Conservation (phyloP, 116 monocot species). For the Thalassia testudinum region DNA sequence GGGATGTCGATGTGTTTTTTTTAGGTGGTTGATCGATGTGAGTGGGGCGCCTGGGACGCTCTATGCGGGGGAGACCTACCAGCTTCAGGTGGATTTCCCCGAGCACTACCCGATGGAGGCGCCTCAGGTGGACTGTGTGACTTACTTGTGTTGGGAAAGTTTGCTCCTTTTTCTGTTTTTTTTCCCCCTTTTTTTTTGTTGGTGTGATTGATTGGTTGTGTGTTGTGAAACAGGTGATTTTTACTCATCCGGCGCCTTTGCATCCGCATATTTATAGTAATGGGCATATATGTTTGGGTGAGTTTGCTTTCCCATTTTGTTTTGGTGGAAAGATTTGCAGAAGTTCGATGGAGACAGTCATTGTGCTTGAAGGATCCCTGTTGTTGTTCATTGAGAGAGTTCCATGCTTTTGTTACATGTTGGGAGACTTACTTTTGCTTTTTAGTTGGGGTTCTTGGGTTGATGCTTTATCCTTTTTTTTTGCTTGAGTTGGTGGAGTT, state of each 20-base stretch:
- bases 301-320: too few species aligned
- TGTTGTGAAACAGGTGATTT: conserved; percentile 38
- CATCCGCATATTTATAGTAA: conserved; percentile 85
- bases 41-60: conserved; percentile 72
- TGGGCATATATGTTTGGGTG: conserved; percentile 84
- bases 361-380: too few species aligned
- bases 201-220: not conserved
- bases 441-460: too few species aligned
- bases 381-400: too few species aligned
- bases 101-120: conserved; percentile 99
- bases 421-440: too few species aligned
- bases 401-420: too few species aligned
- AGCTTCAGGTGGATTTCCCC: conserved; percentile 95
- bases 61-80: conserved; percentile 74
- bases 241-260: conserved; percentile 51
- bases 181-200: not conserved
- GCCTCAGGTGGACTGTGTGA: conserved; percentile 45
- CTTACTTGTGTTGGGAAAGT: not conserved
- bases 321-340: too few species aligned
- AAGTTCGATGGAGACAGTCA: too few species aligned
- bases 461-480: too few species aligned
- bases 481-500: too few species aligned
- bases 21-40: conserved; percentile 88
- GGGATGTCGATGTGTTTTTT: not conserved
- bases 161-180: not conserved